Base-by-base conservation (phyloP, 805 yeast species). In the Wickerhamiella galacta region DNA sequence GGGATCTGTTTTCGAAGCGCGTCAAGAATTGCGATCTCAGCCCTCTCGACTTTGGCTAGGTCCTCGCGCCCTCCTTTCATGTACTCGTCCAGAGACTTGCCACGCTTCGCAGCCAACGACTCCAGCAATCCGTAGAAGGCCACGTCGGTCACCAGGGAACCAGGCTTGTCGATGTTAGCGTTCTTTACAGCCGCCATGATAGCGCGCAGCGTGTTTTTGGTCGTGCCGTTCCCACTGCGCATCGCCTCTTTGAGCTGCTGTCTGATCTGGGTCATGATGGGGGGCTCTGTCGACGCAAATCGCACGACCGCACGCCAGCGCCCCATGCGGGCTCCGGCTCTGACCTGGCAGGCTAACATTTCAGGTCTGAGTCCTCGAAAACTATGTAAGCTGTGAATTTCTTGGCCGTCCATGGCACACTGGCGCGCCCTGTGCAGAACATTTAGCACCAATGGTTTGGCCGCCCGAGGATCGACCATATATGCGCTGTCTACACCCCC, bases 401-500 rank as follows among this genome's bases (percentile, higher is more conserved):
- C n/a, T n/a, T n/a, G n/a, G n/a, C n/a, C n/a, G n/a, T n/a, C n/a
- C n/a, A n/a, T n/a, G n/a, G n/a, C n/a, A n/a, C n/a, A n/a, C n/a
- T n/a, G n/a, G n/a, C n/a, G n/a, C n/a, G n/a, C n/a, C n/a, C n/a
- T n/a, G n/a, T n/a, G n/a, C n/a, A n/a, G n/a, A n/a, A n/a, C n/a
- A n/a, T n/a, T n/a, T n/a, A n/a, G n/a, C n/a, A n/a, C n/a, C n/a
- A n/a, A n/a, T n/a, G n/a, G n/a, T n/a, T n/a, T n/a, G n/a, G n/a
- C n/a, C n/a, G n/a, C n/a, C n/a, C n/a, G n/a, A n/a, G n/a, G n/a
- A n/a, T n/a, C n/a, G n/a, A n/a, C n/a, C n/a, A 74, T 90, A 1
- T 90, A 76, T 58, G 98, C 98, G 0, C 57, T 83, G 12, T 81
- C 96, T 0, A 87, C 96, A 0, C 72, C 77, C 6, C 70, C 78